Evolutionary conservation across 495 filamentous ascomycete species (phyloP).

Genomic region (Aspergillus cavernicola): DNA sequence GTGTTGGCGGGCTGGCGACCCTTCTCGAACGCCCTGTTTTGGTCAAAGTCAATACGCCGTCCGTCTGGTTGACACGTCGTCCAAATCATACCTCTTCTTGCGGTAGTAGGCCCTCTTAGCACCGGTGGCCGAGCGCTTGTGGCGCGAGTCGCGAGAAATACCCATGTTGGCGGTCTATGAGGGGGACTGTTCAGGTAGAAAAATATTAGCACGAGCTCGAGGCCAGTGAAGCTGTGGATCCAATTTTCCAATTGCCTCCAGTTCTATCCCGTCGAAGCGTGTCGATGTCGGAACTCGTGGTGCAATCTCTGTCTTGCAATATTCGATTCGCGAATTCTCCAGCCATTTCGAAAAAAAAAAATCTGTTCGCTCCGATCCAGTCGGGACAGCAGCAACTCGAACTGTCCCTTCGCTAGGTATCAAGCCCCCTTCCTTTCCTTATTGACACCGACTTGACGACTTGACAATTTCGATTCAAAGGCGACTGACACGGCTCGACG

Average conservation of each 20-base stretch:
- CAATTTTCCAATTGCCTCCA: background rate
- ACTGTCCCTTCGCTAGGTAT: background rate
- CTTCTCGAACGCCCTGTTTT: constrained; percentile 92
- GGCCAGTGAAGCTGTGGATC: constrained; percentile 1
- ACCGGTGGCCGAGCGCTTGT: constrained; percentile 97
- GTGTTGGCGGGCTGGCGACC: constrained; percentile 99
- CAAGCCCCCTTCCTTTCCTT: background rate
- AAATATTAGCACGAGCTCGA: constrained; percentile 20
- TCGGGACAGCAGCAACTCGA: background rate
- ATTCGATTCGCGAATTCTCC: background rate
- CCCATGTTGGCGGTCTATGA: constrained; percentile 79
- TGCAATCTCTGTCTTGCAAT: background rate
- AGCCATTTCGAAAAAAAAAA: background rate
- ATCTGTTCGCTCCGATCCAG: background rate
- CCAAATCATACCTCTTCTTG: constrained; percentile 66
- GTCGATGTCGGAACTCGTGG: background rate
- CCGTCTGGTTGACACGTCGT: constrained; percentile 2
- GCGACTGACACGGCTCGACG: constrained; percentile 12
- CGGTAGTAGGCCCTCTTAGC: constrained; percentile 94
- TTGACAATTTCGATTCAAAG: background rate
- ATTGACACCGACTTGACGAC: background rate
- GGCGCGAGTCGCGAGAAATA: constrained; percentile 99
- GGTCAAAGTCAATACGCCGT: background rate
- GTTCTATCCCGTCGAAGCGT: constrained; percentile 8
- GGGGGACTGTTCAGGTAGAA: constrained; percentile 44